Percentiles rank a stretch among this genome's conserved stretches.
phyloP scores from a whole-genome alignment of 2,329 filamentous ascomycete species.

The Colletotrichum plurivorum region DNA sequence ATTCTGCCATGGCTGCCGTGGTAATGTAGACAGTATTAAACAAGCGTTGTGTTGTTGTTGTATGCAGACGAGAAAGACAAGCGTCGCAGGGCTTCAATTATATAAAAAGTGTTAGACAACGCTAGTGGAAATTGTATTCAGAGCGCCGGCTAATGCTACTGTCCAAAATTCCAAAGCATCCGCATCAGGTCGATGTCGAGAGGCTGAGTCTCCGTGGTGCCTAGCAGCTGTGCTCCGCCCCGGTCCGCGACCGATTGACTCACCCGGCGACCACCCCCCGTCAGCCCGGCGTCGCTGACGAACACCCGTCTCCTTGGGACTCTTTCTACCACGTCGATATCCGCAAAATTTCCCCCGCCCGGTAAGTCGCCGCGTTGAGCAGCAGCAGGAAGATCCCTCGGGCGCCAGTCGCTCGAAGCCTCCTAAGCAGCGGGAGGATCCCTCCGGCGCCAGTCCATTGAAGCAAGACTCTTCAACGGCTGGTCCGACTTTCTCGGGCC shows the following conservation, averaged over 20 bases:
- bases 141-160: background rate
- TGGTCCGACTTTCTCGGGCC: background rate
- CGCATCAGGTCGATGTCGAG: no score
- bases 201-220: no score
- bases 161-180: no score
- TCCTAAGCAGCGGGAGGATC: background rate
- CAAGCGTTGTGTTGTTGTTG: no score
- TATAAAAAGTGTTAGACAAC: no score
- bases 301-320: background rate
- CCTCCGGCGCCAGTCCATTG: slow-evolving; percentile 29
- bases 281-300: background rate
- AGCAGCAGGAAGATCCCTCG: background rate
- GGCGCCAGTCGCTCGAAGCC: background rate
- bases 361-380: no score
- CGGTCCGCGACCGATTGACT: background rate
- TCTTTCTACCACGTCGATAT: background rate
- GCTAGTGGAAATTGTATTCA: background rate
- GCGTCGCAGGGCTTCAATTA: no score
- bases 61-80: no score
- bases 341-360: no score
- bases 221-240: background rate
- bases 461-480: slow-evolving; percentile 8
- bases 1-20: no score
- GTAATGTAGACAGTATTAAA: no score
- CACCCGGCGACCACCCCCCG: background rate